Evolutionary conservation across 2,329 filamentous ascomycete genomes (phyloP).

Genomic region (Simplicillium aogashimaense): DNA sequence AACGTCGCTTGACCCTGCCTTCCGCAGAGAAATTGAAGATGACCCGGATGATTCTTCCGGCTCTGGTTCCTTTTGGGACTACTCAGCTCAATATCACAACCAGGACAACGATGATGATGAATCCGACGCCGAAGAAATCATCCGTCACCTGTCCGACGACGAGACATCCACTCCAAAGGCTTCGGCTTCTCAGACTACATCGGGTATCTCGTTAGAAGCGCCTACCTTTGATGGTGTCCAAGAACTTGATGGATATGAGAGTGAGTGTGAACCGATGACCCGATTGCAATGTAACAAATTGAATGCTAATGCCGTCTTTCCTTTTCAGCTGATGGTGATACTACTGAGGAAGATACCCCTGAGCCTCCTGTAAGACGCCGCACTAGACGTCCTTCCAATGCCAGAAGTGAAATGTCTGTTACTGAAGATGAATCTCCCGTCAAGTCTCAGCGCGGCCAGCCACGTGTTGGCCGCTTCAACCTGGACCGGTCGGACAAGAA

Average conservation of each 20-base stretch:
- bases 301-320: neutral
- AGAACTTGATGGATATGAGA: conserved; percentile 48
- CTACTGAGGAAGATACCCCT: conserved; percentile 49
- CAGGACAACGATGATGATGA: conserved; percentile 20
- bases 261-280: conserved; percentile 32
- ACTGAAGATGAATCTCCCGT: conserved; percentile 38
- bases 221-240: conserved; percentile 21
- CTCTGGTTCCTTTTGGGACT: conserved; percentile 55
- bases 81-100: conserved; percentile 32
- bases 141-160: conserved; percentile 26
- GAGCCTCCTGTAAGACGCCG: conserved; percentile 39
- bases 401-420: conserved; percentile 33
- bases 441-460: conserved; percentile 38
- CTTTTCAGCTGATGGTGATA: conserved; percentile 46
- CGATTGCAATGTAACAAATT: no score
- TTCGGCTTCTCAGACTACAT: conserved; percentile 30
- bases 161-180: conserved; percentile 25
- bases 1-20: conserved; percentile 59
- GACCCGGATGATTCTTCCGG: conserved; percentile 50
- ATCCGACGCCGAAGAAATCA: conserved; percentile 31
- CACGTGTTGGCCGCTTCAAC: conserved; percentile 44
- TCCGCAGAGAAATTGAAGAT: conserved; percentile 65
- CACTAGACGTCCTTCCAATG: conserved; percentile 28
- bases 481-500: conserved; percentile 44
- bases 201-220: conserved; percentile 10